Conservation (phyloP, 2,329 filamentous ascomycete genomes). For the Penicillium sclerotiorum region DNA sequence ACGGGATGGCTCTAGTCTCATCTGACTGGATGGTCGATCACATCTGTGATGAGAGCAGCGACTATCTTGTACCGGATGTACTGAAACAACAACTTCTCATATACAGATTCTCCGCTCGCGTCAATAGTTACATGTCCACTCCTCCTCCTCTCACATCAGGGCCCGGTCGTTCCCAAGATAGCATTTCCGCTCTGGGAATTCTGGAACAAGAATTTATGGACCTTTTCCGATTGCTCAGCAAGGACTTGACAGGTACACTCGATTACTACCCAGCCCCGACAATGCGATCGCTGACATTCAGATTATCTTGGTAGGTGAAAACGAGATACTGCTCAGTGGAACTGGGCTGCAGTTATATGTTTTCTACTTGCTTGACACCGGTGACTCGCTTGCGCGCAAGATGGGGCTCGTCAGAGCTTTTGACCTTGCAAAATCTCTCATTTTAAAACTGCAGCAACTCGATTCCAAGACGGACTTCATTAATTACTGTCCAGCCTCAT, state of each 20-base stretch:
- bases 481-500: background rate
- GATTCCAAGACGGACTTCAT: background rate
- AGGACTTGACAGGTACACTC: background rate
- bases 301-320: too few relatives aligned
- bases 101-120: slow-evolving; percentile 12
- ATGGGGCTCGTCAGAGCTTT: background rate
- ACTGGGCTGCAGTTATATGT: slow-evolving; percentile 4
- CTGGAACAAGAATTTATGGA: slow-evolving; percentile 1
- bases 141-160: background rate
- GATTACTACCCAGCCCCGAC: too few relatives aligned
- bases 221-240: background rate
- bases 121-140: slow-evolving; percentile 7
- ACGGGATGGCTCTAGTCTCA: background rate
- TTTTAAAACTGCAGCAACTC: background rate
- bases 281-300: too few relatives aligned
- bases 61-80: slow-evolving; percentile 1
- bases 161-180: background rate
- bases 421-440: background rate
- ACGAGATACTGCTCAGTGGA: background rate
- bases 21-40: slow-evolving; percentile 1
- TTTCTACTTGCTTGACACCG: slow-evolving; percentile 6
- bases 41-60: slow-evolving; percentile 3
- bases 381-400: background rate
- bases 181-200: background rate
- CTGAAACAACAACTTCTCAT: slow-evolving; percentile 12